Evolutionary conservation across 805 yeast species (phyloP).

Genomic region (Candida morakotiae): DNA sequence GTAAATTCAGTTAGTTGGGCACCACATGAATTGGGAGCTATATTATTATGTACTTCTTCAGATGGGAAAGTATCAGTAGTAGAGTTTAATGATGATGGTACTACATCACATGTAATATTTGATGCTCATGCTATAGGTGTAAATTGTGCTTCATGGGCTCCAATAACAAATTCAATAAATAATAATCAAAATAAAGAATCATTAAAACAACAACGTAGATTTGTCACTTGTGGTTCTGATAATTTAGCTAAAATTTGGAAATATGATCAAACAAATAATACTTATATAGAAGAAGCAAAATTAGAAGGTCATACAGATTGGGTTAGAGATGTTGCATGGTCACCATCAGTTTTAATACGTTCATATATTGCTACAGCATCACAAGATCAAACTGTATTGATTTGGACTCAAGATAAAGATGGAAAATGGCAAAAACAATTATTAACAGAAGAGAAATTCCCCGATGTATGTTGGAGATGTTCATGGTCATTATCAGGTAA

Average conservation of each 20-base stretch:
- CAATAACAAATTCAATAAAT: slow-evolving; percentile 48
- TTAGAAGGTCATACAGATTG: slow-evolving; percentile 93
- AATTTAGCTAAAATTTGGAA: slow-evolving; percentile 91
- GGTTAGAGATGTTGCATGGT: slow-evolving; percentile 99
- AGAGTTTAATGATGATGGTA: slow-evolving; percentile 88
- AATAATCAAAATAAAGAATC: slow-evolving; percentile 17
- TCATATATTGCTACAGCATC: slow-evolving; percentile 95
- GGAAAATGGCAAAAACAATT: slow-evolving; percentile 79
- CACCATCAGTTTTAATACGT: slow-evolving; percentile 81
- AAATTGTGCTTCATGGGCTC: slow-evolving; percentile 95
- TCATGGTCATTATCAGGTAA: slow-evolving; percentile 97
- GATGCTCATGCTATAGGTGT: slow-evolving; percentile 92
- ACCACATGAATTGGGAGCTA: slow-evolving; percentile 94
- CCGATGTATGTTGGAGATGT: slow-evolving; percentile 98
- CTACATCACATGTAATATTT: slow-evolving; percentile 57
- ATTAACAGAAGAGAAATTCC: slow-evolving; percentile 76
- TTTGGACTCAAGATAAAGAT: slow-evolving; percentile 82
- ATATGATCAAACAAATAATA: slow-evolving; percentile 49
- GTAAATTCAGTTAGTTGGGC: slow-evolving; percentile 97
- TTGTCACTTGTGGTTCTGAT: slow-evolving; percentile 94
- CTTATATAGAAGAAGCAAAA: slow-evolving; percentile 68
- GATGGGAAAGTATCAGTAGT: slow-evolving; percentile 91
- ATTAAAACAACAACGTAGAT: slow-evolving; percentile 53
- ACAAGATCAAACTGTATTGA: slow-evolving; percentile 89
- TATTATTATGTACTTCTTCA: slow-evolving; percentile 83